These are phyloP conservation scores for Pythium phragmitis DNA, from an alignment of 352 stramenopile genomes.

Conservation along the genomic window DNA sequence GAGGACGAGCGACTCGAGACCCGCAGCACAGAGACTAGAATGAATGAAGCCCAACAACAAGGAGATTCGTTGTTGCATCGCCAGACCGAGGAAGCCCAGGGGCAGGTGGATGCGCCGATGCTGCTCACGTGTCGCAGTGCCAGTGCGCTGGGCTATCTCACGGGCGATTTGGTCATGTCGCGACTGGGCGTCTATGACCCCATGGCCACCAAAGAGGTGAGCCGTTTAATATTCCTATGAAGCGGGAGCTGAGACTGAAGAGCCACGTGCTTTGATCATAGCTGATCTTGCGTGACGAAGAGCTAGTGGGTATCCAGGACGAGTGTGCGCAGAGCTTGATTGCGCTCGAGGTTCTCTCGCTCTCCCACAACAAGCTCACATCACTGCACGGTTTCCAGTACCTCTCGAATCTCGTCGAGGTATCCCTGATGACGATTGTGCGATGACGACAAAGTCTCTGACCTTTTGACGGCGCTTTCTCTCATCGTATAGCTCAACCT, in stretches of 20 bases:
- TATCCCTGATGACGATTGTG: conserved; percentile 15
- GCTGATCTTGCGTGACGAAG: conserved; percentile 76
- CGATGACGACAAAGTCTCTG: background rate
- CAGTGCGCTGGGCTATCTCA: conserved; percentile 28
- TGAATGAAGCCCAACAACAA: background rate
- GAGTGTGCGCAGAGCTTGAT: conserved; percentile 54
- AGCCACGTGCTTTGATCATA: conserved; percentile 18
- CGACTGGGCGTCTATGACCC: conserved; percentile 62
- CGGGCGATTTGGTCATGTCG: conserved; percentile 55
- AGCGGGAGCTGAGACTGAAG: background rate
- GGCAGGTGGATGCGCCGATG: background rate
- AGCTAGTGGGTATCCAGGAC: conserved; percentile 43
- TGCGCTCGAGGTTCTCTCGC: conserved; percentile 74
- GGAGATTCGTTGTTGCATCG: background rate
- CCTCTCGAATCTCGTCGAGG: conserved; percentile 73
- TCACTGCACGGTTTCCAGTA: conserved; percentile 65
- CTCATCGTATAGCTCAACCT: conserved; percentile 34
- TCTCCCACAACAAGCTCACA: conserved; percentile 74
- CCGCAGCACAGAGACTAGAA: background rate
- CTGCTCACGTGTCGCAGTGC: conserved; percentile 25
- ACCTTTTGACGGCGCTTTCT: background rate
- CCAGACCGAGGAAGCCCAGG: background rate
- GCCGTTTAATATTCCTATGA: background rate
- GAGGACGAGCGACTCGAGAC: conserved; percentile 5
- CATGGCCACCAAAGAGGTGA: conserved; percentile 59